A percentile compares a stretch with the other conserved stretches of the same genome.
These are phyloP conservation scores for Chaetomium strumarium DNA, from an alignment of 2,329 filamentous ascomycete genomes.

Conservation along the genomic window DNA sequence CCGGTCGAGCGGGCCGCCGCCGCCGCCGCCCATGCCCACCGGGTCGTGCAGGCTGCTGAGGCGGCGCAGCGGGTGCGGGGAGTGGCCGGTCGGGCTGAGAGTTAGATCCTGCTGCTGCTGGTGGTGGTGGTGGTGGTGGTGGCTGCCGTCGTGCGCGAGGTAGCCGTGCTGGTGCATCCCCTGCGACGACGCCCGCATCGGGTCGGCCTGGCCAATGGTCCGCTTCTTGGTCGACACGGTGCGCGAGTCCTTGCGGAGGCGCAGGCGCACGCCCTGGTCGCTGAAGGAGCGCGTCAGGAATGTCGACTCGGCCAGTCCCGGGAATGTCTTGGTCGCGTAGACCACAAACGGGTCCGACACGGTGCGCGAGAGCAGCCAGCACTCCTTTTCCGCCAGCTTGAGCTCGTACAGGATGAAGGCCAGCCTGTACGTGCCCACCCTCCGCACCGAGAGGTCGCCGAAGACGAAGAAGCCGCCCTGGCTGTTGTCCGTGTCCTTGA, in stretches of 20 bases:
- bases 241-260: slow-evolving; percentile 76
- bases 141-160: slow-evolving; percentile 13
- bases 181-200: slow-evolving; percentile 13
- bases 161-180: slow-evolving; percentile 17
- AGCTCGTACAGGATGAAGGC: slow-evolving; percentile 75
- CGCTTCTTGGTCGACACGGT: slow-evolving; percentile 46
- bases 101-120: too few species aligned
- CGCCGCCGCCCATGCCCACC: too few species aligned
- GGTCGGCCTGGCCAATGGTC: slow-evolving; percentile 27
- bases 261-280: slow-evolving; percentile 78
- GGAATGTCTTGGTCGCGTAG: slow-evolving; percentile 62
- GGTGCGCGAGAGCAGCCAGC: slow-evolving; percentile 34
- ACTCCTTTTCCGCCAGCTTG: slow-evolving; percentile 32
- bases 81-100: slow-evolving; percentile 20
- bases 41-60: slow-evolving; percentile 19
- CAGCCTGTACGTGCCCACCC: slow-evolving; percentile 65
- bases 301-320: slow-evolving; percentile 76
- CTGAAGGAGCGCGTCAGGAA: slow-evolving; percentile 75
- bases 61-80: slow-evolving; percentile 19
- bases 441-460: slow-evolving; percentile 74
- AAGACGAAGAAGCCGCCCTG: slow-evolving; percentile 90
- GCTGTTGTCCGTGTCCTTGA: slow-evolving; percentile 71
- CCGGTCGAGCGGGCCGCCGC: slow-evolving; percentile 17
- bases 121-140: too few species aligned
- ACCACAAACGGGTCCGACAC: slow-evolving; percentile 65